phyloP scores from a whole-genome alignment of 2,329 filamentous ascomycete genomes.

The Meredithiella fracta region DNA sequence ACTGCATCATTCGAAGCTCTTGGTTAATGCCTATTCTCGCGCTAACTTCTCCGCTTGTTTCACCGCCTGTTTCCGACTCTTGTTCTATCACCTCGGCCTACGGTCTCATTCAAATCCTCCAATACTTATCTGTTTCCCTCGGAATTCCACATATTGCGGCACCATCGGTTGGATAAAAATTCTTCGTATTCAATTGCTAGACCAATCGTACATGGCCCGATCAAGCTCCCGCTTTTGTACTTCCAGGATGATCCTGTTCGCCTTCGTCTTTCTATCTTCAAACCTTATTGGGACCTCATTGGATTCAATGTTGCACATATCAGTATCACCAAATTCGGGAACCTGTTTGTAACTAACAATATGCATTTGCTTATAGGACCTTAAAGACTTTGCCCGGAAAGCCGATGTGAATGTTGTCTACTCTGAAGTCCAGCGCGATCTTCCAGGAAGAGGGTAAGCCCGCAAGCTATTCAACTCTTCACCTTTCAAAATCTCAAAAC shows the following conservation, averaged over 20 bases:
- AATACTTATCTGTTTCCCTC: too few relatives aligned
- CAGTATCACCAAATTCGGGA: not conserved
- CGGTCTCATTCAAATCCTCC: too few relatives aligned
- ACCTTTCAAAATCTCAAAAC: not conserved
- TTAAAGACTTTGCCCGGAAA: constrained; percentile 97
- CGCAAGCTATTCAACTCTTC: too few relatives aligned
- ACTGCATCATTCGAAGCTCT: too few relatives aligned
- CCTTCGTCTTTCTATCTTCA: not conserved
- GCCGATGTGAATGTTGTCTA: constrained; percentile 96
- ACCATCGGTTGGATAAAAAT: not conserved
- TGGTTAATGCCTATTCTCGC: not conserved
- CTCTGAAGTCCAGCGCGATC: constrained; percentile 85
- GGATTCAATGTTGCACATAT: not conserved
- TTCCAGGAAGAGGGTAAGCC: constrained; percentile 20
- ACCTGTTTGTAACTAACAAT: not conserved
- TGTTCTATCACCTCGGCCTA: too few relatives aligned
- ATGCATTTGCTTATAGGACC: constrained; percentile 50
- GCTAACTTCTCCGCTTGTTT: not conserved
- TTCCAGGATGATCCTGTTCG: not conserved
- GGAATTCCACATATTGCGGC: too few relatives aligned
- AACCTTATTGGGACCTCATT: not conserved
- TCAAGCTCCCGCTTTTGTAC: not conserved
- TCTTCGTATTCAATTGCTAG: not conserved
- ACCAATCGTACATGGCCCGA: not conserved
- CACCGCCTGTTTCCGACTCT: not conserved